A percentile compares a stretch with the other conserved stretches of the same genome.
phyloP scores from a whole-genome alignment of 495 filamentous ascomycete genomes.

The Penicillium bialowiezense region DNA sequence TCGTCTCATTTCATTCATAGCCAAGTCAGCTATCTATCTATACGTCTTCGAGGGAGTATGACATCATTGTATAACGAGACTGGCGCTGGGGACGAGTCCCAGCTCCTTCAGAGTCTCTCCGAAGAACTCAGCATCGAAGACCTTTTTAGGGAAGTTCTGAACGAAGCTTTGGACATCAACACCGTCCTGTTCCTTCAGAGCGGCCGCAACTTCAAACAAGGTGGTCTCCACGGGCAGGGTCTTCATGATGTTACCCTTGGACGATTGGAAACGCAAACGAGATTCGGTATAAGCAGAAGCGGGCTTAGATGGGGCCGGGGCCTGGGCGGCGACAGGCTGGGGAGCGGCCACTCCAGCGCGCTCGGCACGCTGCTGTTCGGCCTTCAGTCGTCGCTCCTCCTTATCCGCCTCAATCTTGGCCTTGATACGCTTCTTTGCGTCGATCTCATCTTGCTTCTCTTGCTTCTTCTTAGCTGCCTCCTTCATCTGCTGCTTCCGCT shows the following conservation, averaged over 20 bases:
- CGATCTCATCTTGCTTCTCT: constrained; percentile 85
- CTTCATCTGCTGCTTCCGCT: constrained; percentile 85
- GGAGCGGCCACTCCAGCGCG: constrained; percentile 66
- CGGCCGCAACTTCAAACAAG: constrained; percentile 85
- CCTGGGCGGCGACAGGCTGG: constrained; percentile 35
- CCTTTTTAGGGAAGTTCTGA: constrained; percentile 83
- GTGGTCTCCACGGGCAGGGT: constrained; percentile 82
- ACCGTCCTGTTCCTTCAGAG: constrained; percentile 62
- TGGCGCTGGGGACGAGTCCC: constrained; percentile 83
- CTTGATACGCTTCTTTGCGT: constrained; percentile 82
- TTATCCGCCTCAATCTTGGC: constrained; percentile 91
- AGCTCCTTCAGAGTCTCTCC: constrained; percentile 90
- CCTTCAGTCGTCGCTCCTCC: constrained; percentile 74
- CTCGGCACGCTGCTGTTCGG: constrained; percentile 79
- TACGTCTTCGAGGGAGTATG: background rate
- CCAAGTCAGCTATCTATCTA: constrained; percentile 4
- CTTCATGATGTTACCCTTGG: constrained; percentile 73
- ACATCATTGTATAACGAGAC: constrained; percentile 67
- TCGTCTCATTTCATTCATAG: constrained; percentile 11
- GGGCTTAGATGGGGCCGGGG: constrained; percentile 51
- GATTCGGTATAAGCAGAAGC: constrained; percentile 71
- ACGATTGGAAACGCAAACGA: constrained; percentile 76
- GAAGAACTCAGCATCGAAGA: constrained; percentile 77
- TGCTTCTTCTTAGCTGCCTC: constrained; percentile 77
- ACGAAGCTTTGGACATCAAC: constrained; percentile 70